Conservation (phyloP, 768 basidiomycete genomes). For the Pluteus cervinus region DNA sequence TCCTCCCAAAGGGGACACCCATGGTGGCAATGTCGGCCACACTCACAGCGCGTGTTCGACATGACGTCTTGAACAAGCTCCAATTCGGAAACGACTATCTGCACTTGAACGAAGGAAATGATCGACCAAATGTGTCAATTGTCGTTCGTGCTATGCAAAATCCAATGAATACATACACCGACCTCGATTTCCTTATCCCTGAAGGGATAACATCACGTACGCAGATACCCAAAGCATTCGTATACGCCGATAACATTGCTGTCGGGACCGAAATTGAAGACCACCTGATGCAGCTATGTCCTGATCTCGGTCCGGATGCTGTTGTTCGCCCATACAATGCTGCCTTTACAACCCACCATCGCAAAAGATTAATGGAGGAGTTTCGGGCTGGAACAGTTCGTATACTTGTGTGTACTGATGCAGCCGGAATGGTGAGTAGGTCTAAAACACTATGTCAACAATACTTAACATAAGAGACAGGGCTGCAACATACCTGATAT, state of each 20-base stretch:
- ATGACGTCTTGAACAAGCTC: constrained; percentile 21
- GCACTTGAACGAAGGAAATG: constrained; percentile 23
- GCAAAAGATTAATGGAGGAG: constrained; percentile 14
- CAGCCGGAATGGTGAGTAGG: constrained; percentile 28
- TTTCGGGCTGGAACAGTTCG: constrained; percentile 20
- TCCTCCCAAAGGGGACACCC: constrained; percentile 10
- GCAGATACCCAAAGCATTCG: constrained; percentile 20
- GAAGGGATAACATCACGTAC: not conserved
- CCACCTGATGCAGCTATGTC: constrained; percentile 14
- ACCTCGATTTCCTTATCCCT: constrained; percentile 28
- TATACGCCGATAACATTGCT: constrained; percentile 24
- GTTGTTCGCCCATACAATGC: constrained; percentile 24
- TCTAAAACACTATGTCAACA: not conserved
- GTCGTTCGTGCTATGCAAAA: constrained; percentile 27
- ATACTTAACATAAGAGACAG: constrained; percentile 7
- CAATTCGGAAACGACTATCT: constrained; percentile 15
- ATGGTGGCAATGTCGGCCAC: constrained; percentile 12
- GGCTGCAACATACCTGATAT: constrained; percentile 29
- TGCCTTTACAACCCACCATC: constrained; percentile 11
- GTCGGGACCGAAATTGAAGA: constrained; percentile 18
- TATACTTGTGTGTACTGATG: constrained; percentile 29
- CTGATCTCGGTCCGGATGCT: constrained; percentile 2
- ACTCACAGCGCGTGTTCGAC: constrained; percentile 13
- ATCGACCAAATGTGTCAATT: constrained; percentile 25
- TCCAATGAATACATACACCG: constrained; percentile 22